phyloP scores from a whole-genome alignment of 495 filamentous ascomycete species.

The Ramalina peruviana region DNA sequence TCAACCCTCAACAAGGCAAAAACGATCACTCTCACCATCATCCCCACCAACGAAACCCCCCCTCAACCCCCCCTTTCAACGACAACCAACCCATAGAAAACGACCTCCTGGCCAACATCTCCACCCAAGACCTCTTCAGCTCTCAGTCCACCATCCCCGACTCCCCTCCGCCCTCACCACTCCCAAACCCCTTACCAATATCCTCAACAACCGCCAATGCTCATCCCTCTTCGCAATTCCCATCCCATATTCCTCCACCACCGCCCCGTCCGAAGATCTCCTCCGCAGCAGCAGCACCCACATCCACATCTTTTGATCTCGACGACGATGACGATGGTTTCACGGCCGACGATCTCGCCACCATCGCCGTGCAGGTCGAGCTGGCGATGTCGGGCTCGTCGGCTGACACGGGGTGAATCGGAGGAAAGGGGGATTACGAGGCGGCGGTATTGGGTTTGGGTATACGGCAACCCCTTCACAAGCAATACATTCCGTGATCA shows the following conservation, averaged over 20 bases:
- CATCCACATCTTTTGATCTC: not conserved
- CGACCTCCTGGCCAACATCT: not conserved
- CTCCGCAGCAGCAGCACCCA: not conserved
- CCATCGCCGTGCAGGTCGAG: not conserved
- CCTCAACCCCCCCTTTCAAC: not conserved
- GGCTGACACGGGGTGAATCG: too few species aligned
- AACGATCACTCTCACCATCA: not conserved
- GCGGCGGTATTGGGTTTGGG: too few species aligned
- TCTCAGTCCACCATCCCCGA: not conserved
- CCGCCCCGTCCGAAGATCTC: not conserved
- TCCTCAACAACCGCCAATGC: not conserved
- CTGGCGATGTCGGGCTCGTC: not conserved
- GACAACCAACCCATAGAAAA: not conserved
- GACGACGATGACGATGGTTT: constrained; percentile 4
- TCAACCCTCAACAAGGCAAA: not conserved
- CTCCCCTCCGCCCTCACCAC: not conserved
- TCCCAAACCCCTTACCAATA: not conserved
- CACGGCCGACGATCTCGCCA: constrained; percentile 6
- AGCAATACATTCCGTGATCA: too few species aligned
- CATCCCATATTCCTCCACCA: not conserved
- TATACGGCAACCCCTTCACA: too few species aligned
- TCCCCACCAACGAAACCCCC: not conserved
- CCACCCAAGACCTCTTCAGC: constrained; percentile 1
- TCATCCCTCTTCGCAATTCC: not conserved
- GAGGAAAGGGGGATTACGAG: too few species aligned